Base-by-base conservation (phyloP, 1,284 basidiomycete genomes). In the Ceratobasidium sp. region DNA sequence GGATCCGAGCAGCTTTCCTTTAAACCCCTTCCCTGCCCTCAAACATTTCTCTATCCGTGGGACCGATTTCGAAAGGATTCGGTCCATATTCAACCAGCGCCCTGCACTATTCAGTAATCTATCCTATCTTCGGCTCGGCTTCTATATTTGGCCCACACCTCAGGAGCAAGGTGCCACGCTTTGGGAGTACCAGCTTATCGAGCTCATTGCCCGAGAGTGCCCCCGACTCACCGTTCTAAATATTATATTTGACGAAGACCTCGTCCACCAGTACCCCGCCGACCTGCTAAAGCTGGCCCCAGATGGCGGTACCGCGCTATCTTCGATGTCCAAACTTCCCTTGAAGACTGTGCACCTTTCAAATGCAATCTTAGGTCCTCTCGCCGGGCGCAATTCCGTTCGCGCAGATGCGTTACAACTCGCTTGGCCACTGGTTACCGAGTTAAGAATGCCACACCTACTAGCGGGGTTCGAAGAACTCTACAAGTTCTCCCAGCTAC, bases 401-500 rank as follows among this genome's bases (percentile, higher is more conserved):
- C n/a, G n/a, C n/a, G n/a, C n/a, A n/a, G n/a, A n/a, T n/a, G n/a
- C n/a, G n/a, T n/a, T n/a, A n/a, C n/a, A n/a, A n/a, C n/a, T n/a
- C n/a, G n/a, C n/a, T n/a, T n/a, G n/a, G n/a, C n/a, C n/a, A n/a
- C n/a, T n/a, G n/a, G n/a, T n/a, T n/a, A n/a, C n/a, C n/a, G n/a
- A n/a, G n/a, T n/a, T n/a, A n/a, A n/a, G n/a, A n/a, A n/a, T n/a
- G n/a, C n/a, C n/a, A n/a, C n/a, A n/a, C n/a, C n/a, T n/a, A n/a
- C n/a, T n/a, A n/a, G n/a, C n/a, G n/a, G n/a, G n/a, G n/a, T n/a
- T n/a, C n/a, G n/a, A n/a, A n/a, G n/a, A n/a, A n/a, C n/a, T 66
- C 8, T 66, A 66, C 27, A 27, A 50, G 44, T 27, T 66, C 7
- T 66, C 64, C 14, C 4, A 38, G 38, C 64, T 66, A 30, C 64